Evolutionary conservation across 495 filamentous ascomycete genomes (phyloP).

Genomic region (Podospora sp.): DNA sequence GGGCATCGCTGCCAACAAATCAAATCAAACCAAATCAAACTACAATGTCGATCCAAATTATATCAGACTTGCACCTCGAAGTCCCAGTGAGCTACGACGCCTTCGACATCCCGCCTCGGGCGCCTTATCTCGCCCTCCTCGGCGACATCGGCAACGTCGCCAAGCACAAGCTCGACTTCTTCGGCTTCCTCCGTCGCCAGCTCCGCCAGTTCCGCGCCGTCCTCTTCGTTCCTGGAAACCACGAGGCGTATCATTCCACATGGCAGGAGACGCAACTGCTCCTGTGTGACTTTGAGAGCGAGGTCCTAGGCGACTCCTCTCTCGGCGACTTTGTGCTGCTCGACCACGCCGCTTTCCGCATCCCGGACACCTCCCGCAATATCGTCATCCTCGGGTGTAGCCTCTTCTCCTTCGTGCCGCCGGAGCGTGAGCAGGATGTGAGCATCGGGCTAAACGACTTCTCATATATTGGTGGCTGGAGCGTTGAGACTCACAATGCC

Average conservation of each 20-base stretch:
- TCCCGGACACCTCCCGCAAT: background rate
- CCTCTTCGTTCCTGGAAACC: conserved; percentile 59
- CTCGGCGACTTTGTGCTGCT: conserved; percentile 9
- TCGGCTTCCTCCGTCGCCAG: conserved; percentile 49
- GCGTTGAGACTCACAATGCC: conserved; percentile 13
- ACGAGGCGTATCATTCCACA: conserved; percentile 55
- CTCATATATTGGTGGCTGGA: background rate
- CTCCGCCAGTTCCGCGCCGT: conserved; percentile 51
- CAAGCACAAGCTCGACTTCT: conserved; percentile 41
- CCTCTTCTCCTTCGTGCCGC: conserved; percentile 16
- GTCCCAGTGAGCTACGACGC: conserved; percentile 45
- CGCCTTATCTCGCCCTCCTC: conserved; percentile 57
- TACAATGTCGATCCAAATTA: conserved; percentile 42
- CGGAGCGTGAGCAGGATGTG: background rate
- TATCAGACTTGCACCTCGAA: conserved; percentile 63
- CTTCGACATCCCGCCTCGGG: conserved; percentile 47
- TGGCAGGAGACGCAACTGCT: conserved; percentile 37
- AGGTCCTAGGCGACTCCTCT: conserved; percentile 17
- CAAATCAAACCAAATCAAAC: no score
- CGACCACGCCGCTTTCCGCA: background rate
- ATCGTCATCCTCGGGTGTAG: conserved; percentile 12
- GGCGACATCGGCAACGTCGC: conserved; percentile 58
- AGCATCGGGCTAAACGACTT: conserved; percentile 10
- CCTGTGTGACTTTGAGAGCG: conserved; percentile 30
- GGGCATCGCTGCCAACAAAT: no score